Percentiles rank a stretch among this genome's conserved stretches.
phyloP scores from a whole-genome alignment of 2,329 filamentous ascomycete genomes.

The Beauveria caledonica region DNA sequence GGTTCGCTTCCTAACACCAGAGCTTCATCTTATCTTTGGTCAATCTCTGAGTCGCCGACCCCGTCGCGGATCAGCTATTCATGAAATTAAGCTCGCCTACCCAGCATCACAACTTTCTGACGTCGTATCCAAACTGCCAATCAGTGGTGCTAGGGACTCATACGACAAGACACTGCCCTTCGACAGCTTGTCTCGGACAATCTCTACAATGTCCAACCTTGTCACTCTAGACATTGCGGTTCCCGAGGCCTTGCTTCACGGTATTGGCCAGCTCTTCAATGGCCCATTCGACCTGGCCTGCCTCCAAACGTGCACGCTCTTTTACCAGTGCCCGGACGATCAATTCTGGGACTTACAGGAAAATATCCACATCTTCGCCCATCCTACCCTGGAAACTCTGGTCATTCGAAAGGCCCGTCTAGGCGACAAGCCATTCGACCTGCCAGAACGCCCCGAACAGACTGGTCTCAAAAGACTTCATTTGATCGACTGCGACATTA shows the following conservation, averaged over 20 bases:
- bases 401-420: slow-evolving; percentile 36
- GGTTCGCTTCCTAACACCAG: slow-evolving; percentile 37
- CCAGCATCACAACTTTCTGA: slow-evolving; percentile 34
- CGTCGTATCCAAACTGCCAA: slow-evolving; percentile 29
- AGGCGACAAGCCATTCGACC: slow-evolving; percentile 39
- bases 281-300: slow-evolving; percentile 42
- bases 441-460: slow-evolving; percentile 38
- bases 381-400: slow-evolving; percentile 39
- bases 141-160: slow-evolving; percentile 15
- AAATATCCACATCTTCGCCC: slow-evolving; percentile 44
- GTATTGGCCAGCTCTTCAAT: slow-evolving; percentile 41
- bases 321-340: slow-evolving; percentile 36
- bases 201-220: slow-evolving; percentile 42
- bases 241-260: slow-evolving; percentile 33
- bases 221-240: slow-evolving; percentile 38
- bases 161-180: slow-evolving; percentile 18
- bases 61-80: slow-evolving; percentile 38
- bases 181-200: slow-evolving; percentile 37
- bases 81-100: slow-evolving; percentile 37
- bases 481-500: slow-evolving; percentile 43
- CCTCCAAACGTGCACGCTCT: slow-evolving; percentile 37
- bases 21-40: slow-evolving; percentile 40
- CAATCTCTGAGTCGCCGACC: slow-evolving; percentile 37
- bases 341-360: slow-evolving; percentile 43
- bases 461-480: slow-evolving; percentile 35